Evolutionary conservation across 1,284 basidiomycete genomes (phyloP), one percentile per base, ranked within the genome.

Genomic region (Boletus hoseneyae): DNA sequence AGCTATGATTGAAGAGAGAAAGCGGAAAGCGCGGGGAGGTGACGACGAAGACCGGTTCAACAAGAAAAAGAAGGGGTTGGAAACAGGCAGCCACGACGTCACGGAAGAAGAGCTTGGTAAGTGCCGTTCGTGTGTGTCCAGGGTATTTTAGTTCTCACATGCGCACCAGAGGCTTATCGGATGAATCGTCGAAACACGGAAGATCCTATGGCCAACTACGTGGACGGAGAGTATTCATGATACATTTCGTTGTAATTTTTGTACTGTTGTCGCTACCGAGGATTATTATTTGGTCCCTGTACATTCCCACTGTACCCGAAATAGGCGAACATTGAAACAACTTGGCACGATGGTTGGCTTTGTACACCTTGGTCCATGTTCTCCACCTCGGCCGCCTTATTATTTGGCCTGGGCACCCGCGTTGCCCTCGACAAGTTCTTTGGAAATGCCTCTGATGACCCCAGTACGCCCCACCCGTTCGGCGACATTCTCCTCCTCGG

Each of bases 81-180:
- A 70, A 52, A 67, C 70, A 25, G 68, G 74, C 48, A 79, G 72
- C 58, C 79, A 78, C 61, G 91, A 94, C 42, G 90, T 97, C 23
- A 88, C 91, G 2, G 93, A 97, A 70, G 94, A 95, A 66, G 86
- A 97, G 64, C 80, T 97, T 52, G 93, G 90, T 90, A 64, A 55
- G 89, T 45, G 32, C 66, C 32, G 37, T 48, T 50, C 44, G 23
- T 38, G 46, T 42, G 51, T 34, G 6, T 36, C 13, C 11, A 43
- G 35, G 8, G 33, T 21, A 35, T 35, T 35, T 37, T 53, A 27
- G 47, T 52, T 16, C 30, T 56, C 50, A 62, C 11, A 56, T 55
- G 47, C 50, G 46, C 40, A 50, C 50, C 73, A 90, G 90, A 95
- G 82, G 85, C 85, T 16, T 95, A 94, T 68, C 78, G 92, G 45